These are phyloP conservation scores for Hansenula lynferdii DNA, from an alignment of 1,139 yeast species.

Conservation along the genomic window DNA sequence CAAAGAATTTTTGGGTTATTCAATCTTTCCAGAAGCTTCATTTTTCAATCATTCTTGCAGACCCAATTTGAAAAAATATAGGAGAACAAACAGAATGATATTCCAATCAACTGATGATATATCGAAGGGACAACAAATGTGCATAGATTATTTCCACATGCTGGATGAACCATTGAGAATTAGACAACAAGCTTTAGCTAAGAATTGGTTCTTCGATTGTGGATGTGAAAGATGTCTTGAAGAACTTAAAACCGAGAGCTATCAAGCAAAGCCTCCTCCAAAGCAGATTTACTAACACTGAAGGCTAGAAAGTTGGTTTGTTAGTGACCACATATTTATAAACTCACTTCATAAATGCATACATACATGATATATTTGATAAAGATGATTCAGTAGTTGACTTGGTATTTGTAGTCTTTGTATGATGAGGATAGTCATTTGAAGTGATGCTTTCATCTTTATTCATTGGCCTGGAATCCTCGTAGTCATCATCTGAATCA, in stretches of 20 bases:
- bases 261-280: constrained; percentile 39
- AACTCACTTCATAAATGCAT: constrained; percentile 3
- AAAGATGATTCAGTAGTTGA: constrained; percentile 14
- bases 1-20: constrained; percentile 62
- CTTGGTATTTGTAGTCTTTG: not conserved
- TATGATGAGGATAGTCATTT: not conserved
- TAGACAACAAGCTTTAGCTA: constrained; percentile 40
- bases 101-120: constrained; percentile 33
- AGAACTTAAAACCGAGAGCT: constrained; percentile 20
- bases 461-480: not conserved
- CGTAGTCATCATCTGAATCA: constrained; percentile 18
- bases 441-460: not conserved
- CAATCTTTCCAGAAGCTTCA: constrained; percentile 64
- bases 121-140: constrained; percentile 44
- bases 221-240: constrained; percentile 42
- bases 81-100: constrained; percentile 30
- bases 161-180: constrained; percentile 35
- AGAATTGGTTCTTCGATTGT: constrained; percentile 62
- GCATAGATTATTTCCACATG: constrained; percentile 59
- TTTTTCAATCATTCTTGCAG: constrained; percentile 66
- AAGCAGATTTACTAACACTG: constrained; percentile 39
- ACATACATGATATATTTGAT: constrained; percentile 21
- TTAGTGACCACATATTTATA: no score
- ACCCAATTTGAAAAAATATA: constrained; percentile 40
- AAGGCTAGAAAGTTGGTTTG: constrained; percentile 18